Base-by-base conservation (phyloP, 192 early-diverging fungal genomes). In the Diversispora epigaea region DNA sequence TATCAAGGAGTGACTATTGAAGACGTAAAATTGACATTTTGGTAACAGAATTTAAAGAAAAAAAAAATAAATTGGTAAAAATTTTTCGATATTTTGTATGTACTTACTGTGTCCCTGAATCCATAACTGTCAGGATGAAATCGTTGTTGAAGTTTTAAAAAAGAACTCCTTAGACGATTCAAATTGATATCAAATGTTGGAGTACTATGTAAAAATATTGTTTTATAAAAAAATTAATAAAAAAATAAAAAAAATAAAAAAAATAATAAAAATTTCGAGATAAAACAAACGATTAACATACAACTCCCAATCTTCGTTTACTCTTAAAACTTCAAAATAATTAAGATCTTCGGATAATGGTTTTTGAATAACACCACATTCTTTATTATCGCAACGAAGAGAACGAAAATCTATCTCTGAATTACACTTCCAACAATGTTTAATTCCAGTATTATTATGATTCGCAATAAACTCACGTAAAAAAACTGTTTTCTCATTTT, bases 81-180 rank as follows among this genome's bases (percentile, higher is more conserved):
- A 40, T 52, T 50, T 17, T 49, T 57, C 57, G 25, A 25, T 71
- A 50, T 45, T 71, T n/a, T 11, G 47, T 77, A 50, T 62, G 25
- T 58, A 72, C 79, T 72, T 81, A 89, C 89, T 76, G 84, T 76
- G 15, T 81, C 79, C 76, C 85, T 86, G 6, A 87, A 84, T 12
- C 89, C 85, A 66, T 86, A 93, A 54, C 89, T 90, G 78, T 97
- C 95, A 3, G 95, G 95, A 78, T 97, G 95, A 9, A 94, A 90
- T 0, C 73, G 77, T 84, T 93, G 92, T 80, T 97, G 95, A 54
- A 94, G 80, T 62, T 54, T 78, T 22, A 96, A 78, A 77, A 95
- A 97, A 32, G 84, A 82, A 58, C 73, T 79, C 46, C 90, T 81
- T 69, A 97, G 80, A 5, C 72, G 75, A 43, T 77, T 83, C 9